Percentiles rank a stretch among this genome's conserved stretches.
Evolutionary conservation across 163 green algal genomes (phyloP).

Genomic region (Volvox carteri): DNA sequence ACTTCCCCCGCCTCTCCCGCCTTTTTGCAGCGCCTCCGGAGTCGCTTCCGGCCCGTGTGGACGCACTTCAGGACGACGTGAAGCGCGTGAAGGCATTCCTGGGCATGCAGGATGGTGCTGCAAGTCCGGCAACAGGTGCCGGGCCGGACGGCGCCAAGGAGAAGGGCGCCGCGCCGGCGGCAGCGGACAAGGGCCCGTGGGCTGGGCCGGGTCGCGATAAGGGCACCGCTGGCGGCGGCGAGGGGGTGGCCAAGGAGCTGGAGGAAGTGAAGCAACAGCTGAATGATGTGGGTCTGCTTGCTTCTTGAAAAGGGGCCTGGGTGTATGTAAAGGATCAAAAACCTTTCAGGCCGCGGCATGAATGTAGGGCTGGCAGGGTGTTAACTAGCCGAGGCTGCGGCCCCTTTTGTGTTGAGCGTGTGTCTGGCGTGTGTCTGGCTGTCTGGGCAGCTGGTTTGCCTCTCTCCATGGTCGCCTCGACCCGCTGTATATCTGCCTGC

Average conservation of each 20-base stretch:
- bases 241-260: constrained; percentile 28
- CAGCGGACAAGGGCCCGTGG: constrained; percentile 26
- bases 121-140: not conserved
- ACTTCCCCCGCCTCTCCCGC: too few species aligned
- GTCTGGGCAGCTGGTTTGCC: too few species aligned
- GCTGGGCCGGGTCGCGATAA: constrained; percentile 32
- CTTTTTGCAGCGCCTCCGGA: not conserved
- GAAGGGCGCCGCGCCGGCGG: not conserved
- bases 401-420: too few species aligned
- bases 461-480: too few species aligned
- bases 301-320: too few species aligned
- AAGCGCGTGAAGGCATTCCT: constrained; percentile 29
- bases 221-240: not conserved
- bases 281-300: constrained; percentile 25
- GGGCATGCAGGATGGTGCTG: constrained; percentile 14
- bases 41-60: constrained; percentile 25
- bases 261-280: constrained; percentile 43
- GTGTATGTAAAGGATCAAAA: too few species aligned
- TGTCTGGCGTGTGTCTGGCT: too few species aligned
- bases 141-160: not conserved
- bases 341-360: too few species aligned
- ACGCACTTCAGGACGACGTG: constrained; percentile 30
- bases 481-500: too few species aligned
- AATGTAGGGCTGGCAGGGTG: too few species aligned
- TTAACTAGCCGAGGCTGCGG: too few species aligned